Evolutionary conservation across 2,329 filamentous ascomycete genomes (phyloP), one percentile per base, ranked within the genome.

Genomic region (Leptographium lundbergii): DNA sequence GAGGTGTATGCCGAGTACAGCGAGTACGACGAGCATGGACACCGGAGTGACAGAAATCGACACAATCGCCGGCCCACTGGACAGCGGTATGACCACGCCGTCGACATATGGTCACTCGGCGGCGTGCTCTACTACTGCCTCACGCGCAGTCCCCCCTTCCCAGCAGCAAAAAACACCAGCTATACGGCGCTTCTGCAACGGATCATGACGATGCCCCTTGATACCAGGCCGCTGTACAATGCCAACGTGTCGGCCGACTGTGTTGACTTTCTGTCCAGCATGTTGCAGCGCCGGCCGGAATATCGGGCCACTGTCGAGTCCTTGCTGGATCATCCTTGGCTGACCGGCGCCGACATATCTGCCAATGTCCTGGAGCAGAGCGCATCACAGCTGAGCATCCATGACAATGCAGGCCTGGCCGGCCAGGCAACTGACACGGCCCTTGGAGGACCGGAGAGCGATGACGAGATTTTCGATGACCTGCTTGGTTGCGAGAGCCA

Each of bases 31-130:
- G 85, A 88, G 65, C 76, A 83, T 55, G 84, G 81, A n/a, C 80
- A 85, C 61, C 77, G 84, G 45, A 79, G 78, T 45, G 77, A 79
- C 36, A 79, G 84, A n/a, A 80, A 80, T 60, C 86, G 84, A 65
- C 79, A 83, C 66, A 79, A 84, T 25, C 82, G 85, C 47, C 67
- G 68, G 60, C 65, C 67, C 14, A 70, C 73, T 63, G 80, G 72
- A 58, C 81, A 84, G 67, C 85, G 89, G 25, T 99, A 99, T 70
- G 89, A 86, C 67, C 89, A 95, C 62, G 89, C 91, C 1, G 89
- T 97, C 36, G 94, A 99, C 69, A 88, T 96, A 62, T 99, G 94
- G 92, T 97, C 94, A 0, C 82, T 96, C 54, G 94, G 89, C 19
- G 94, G 91, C 17, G 94, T 99, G 1, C 73, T 97, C 6, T 99